A percentile compares a stretch with the other conserved stretches of the same genome.
Evolutionary conservation across 1,284 basidiomycete genomes (phyloP).

Genomic region (Spongispora temasekensis): DNA sequence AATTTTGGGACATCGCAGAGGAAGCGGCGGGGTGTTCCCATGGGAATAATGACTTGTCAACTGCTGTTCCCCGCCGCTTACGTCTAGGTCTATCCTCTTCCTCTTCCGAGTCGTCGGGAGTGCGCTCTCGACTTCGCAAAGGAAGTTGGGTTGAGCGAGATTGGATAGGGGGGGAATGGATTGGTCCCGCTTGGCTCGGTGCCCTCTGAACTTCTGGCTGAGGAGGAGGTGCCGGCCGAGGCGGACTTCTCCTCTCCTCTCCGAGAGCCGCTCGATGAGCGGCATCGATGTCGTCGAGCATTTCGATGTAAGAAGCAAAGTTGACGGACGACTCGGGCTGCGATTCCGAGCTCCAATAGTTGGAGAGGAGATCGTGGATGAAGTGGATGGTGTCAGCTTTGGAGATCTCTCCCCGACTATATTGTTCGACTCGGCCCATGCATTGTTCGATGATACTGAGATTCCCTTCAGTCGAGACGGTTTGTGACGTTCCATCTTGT

Average conservation of each 20-base stretch:
- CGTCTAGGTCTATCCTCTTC: neutral
- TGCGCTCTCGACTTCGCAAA: neutral
- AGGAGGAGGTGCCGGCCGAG: neutral
- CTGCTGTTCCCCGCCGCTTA: neutral
- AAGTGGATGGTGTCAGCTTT: neutral
- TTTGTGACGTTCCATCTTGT: neutral
- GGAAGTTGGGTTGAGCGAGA: too few relatives aligned
- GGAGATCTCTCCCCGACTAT: neutral
- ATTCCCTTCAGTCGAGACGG: neutral
- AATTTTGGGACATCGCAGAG: too few relatives aligned
- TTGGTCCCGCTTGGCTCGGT: too few relatives aligned
- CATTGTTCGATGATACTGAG: neutral
- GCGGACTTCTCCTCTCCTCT: neutral
- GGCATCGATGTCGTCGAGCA: neutral
- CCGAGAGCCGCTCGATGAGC: neutral
- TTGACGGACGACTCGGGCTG: neutral
- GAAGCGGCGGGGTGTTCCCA: too few relatives aligned
- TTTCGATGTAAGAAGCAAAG: neutral
- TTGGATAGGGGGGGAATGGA: too few relatives aligned
- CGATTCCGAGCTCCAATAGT: neutral
- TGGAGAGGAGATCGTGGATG: neutral
- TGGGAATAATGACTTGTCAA: neutral
- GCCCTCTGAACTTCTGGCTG: neutral
- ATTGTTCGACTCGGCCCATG: neutral
- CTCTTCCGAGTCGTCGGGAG: neutral